These are phyloP conservation scores for Penicillium goetzii DNA, from an alignment of 495 filamentous ascomycete species.

Conservation along the genomic window DNA sequence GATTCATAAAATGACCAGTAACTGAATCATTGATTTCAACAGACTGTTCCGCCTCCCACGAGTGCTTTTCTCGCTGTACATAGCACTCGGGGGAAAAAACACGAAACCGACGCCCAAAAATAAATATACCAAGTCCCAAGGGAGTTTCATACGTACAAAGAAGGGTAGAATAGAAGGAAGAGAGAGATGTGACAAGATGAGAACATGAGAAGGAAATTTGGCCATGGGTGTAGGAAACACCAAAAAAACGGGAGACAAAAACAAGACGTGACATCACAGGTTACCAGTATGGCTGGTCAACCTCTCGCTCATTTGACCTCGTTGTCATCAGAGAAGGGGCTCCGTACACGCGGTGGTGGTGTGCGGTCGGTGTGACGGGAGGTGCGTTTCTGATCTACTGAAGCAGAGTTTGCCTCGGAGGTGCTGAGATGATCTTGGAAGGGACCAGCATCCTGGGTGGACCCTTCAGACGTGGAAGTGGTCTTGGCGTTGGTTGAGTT, in stretches of 20 bases:
- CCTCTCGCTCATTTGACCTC: constrained; percentile 59
- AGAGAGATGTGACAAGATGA: constrained; percentile 10
- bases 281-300: constrained; percentile 8
- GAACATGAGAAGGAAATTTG: background rate
- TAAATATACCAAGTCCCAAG: constrained; percentile 21
- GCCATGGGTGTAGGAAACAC: background rate
- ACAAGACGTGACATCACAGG: constrained; percentile 10
- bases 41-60: constrained; percentile 19
- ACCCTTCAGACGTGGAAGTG: constrained; percentile 11
- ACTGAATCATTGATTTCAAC: constrained; percentile 20
- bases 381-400: constrained; percentile 27
- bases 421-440: constrained; percentile 58
- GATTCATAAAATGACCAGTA: constrained; percentile 1
- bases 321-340: constrained; percentile 53
- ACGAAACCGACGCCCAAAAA: constrained; percentile 25
- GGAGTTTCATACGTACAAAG: constrained; percentile 33
- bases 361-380: constrained; percentile 34
- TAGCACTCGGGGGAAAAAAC: constrained; percentile 17
- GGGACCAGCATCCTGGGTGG: constrained; percentile 55
- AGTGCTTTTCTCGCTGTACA: constrained; percentile 36
- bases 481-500: constrained; percentile 20
- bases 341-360: constrained; percentile 40
- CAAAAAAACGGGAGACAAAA: constrained; percentile 17
- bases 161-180: constrained; percentile 11
- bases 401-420: constrained; percentile 20